Conservation (phyloP, 2,329 filamentous ascomycete genomes). For the Colletotrichum phormii region DNA sequence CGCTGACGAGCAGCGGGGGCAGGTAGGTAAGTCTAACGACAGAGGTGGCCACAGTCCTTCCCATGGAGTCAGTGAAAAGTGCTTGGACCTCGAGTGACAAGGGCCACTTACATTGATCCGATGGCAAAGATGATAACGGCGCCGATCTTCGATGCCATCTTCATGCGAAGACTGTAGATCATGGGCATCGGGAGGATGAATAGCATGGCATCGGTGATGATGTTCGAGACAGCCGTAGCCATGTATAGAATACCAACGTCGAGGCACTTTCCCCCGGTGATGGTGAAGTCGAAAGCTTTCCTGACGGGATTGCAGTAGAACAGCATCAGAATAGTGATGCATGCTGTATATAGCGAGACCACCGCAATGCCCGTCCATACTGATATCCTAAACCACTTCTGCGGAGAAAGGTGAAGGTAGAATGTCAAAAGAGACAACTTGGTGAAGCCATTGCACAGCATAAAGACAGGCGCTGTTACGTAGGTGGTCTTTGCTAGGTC, state of each 20-base stretch:
- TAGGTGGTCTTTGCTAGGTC: slow-evolving; percentile 34
- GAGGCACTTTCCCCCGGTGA: slow-evolving; percentile 53
- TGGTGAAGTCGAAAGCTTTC: slow-evolving; percentile 45
- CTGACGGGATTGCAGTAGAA: slow-evolving; percentile 51
- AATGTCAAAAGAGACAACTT: slow-evolving; percentile 54
- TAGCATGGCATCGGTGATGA: slow-evolving; percentile 60
- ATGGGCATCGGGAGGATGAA: slow-evolving; percentile 60
- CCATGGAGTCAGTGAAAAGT: background rate
- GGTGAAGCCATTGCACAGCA: slow-evolving; percentile 48
- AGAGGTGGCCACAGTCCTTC: slow-evolving; percentile 29
- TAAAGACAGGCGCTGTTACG: slow-evolving; percentile 45
- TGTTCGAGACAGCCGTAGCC: slow-evolving; percentile 59
- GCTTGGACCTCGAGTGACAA: too few species aligned
- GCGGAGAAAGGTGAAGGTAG: slow-evolving; percentile 51
- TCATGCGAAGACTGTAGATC: slow-evolving; percentile 56
- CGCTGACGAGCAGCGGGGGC: slow-evolving; percentile 10
- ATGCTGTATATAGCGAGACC: slow-evolving; percentile 46
- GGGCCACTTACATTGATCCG: slow-evolving; percentile 45
- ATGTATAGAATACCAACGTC: slow-evolving; percentile 60
- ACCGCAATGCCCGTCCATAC: slow-evolving; percentile 46
- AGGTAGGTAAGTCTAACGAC: slow-evolving; percentile 26
- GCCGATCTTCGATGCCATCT: slow-evolving; percentile 58
- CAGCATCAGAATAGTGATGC: slow-evolving; percentile 48
- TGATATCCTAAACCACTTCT: slow-evolving; percentile 46
- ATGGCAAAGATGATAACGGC: slow-evolving; percentile 57